Evolutionary conservation across 73 alveolate species (phyloP), one percentile per base, ranked within the genome.

Genomic region (Blepharisma japonicum): DNA sequence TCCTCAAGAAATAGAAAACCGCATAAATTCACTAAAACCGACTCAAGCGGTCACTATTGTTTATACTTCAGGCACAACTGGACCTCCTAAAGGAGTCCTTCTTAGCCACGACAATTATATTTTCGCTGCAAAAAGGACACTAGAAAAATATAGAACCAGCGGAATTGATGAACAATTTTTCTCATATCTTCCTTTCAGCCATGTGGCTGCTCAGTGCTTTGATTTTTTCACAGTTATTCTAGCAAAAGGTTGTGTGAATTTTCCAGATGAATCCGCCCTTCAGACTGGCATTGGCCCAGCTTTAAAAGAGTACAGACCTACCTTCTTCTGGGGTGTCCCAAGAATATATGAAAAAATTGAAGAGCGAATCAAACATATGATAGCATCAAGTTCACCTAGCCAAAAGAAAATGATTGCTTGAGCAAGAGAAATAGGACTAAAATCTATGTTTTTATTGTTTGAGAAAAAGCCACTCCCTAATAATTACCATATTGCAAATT

Each of bases 21-120:
- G 20, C 45, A 32, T 39, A 46, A 82, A 78, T 49, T 45, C 78
- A 45, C 50, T 39, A 23, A 70, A 49, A 6, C 74, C 79, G 68
- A 56, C 68, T 42, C 93, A 94, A 6, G 97, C 95, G 9, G 85
- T 92, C 49, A 83, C 90, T 68, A 6, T 93, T 23, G 91, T 93
- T 68, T 93, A 93, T 81, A 93, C 98, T 6, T 83, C 95, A 8
- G 98, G 98, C 27, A 93, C 98, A 7, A 91, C 97, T 8, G 98
- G 97, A 51, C 86, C 78, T 49, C 91, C 96, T 6, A 93, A 91
- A 80, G 93, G 93, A 6, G 97, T 85, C 18, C 87, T 90, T 94
- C 81, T 90, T 23, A 71, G 90, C 7, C 97, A 90, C 72, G 97
- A 90, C 82, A 87, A 85, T 70, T 56, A 84, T 82, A 72, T 80